Evolutionary conservation across 2,329 filamentous ascomycete genomes (phyloP), one percentile per base, ranked within the genome.

Genomic region (Pezicula carpinea): DNA sequence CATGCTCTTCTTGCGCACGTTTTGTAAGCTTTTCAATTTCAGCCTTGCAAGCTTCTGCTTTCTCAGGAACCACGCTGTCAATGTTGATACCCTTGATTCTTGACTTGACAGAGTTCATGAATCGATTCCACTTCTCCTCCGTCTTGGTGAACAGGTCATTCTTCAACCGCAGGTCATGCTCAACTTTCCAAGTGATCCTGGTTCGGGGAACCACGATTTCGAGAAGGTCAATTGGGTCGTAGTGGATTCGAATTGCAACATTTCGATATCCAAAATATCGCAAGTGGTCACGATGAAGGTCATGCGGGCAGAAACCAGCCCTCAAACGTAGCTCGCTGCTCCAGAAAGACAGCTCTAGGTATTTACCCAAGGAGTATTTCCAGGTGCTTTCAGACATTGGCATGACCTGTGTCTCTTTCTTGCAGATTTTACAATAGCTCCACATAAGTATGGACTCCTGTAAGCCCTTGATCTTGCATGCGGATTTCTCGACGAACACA

Each of bases 291-390:
- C 85, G 83, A 65, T 96, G 90, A 48, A 96, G 83, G 62, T 99
- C 92, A 63, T 99, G 93, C 14, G 87, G 80, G 63, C 95, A 99
- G 44, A 87, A 74, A 22, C 83, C 81, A 39, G 85, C 82, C 54
- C 79, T 83, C 57, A 84, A 82, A 62, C 83, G 87, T 41, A 97
- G 71, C 32, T 89, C 86, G 35, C 82, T 86, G 61, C 91, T 92
- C 91, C 92, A 99, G 66, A 97, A 97, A 2, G 91, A 90, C 15
- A 99, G 74, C 67, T 99, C 93, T n/a, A 99, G 75, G 60, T 97
- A 99, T 66, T 99, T 99, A 10, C 89, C 93, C 61, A 99, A 95
- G 0, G 93, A 99, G 65, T 99, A 99, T 64, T 95, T 96, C 87
- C 90, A 99, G 0, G 91, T 95, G 59, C 83, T 90, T 47, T 90